These are phyloP conservation scores for Aspergillus bridgeri DNA, from an alignment of 495 filamentous ascomycete species.

Conservation along the genomic window DNA sequence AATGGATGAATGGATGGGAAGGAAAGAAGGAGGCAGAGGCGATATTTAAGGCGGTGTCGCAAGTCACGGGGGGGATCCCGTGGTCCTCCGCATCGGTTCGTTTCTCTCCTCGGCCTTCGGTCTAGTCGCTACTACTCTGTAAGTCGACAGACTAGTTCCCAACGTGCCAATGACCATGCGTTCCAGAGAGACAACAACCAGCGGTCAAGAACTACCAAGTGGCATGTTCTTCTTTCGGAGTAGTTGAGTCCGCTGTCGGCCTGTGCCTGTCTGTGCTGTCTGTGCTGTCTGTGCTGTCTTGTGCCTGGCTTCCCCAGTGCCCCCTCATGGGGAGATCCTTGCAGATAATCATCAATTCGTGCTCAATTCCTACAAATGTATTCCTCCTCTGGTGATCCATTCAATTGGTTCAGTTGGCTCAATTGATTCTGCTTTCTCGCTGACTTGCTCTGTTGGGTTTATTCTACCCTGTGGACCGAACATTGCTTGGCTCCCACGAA, in stretches of 20 bases:
- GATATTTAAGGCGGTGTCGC: constrained; percentile 15
- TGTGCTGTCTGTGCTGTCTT: no score
- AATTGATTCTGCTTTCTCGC: no score
- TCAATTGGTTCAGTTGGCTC: no score
- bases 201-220: not conserved
- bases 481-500: not conserved
- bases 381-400: no score
- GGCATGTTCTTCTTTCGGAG: not conserved
- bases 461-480: no score
- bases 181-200: not conserved
- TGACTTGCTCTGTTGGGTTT: no score
- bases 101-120: not conserved
- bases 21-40: constrained; percentile 3
- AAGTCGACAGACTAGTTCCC: not conserved
- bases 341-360: no score
- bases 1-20: constrained; percentile 10
- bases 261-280: not conserved
- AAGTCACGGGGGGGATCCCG: constrained; percentile 6
- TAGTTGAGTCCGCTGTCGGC: not conserved
- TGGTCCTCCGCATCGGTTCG: not conserved
- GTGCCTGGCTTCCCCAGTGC: no score
- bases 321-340: no score
- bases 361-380: no score
- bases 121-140: not conserved
- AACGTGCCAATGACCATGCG: not conserved